phyloP scores from a whole-genome alignment of 2,329 filamentous ascomycete species.

The Elsinoe fawcettii region DNA sequence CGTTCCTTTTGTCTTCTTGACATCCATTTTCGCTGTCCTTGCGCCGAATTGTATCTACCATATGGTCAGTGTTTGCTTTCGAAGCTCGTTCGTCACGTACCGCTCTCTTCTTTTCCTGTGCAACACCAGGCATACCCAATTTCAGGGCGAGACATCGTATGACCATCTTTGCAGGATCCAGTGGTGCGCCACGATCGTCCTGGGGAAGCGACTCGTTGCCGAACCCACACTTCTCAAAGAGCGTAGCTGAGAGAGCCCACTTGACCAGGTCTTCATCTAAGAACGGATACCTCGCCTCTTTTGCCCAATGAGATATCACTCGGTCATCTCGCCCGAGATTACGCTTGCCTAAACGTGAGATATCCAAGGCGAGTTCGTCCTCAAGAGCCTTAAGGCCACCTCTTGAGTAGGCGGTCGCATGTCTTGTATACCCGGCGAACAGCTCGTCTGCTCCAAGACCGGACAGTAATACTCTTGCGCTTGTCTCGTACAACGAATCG shows the following conservation, averaged over 20 bases:
- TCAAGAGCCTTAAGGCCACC: conserved; percentile 63
- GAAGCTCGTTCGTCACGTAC: conserved; percentile 41
- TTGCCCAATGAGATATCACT: conserved; percentile 80
- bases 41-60: conserved; percentile 38
- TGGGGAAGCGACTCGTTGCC: conserved; percentile 24
- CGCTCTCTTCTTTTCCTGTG: conserved; percentile 86
- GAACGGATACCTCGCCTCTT: conserved; percentile 83
- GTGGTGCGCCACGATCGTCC: conserved; percentile 24
- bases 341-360: conserved; percentile 78
- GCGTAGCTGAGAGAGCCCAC: conserved; percentile 66
- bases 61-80: conserved; percentile 15
- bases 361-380: conserved; percentile 77
- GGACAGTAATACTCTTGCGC: conserved; percentile 77
- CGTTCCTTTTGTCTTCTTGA: conserved; percentile 42
- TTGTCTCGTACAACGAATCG: conserved; percentile 49
- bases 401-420: conserved; percentile 66
- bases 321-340: conserved; percentile 93
- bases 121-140: conserved; percentile 62
- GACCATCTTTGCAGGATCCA: conserved; percentile 75
- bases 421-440: conserved; percentile 86
- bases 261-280: conserved; percentile 80
- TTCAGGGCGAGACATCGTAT: conserved; percentile 68
- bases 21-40: conserved; percentile 42
- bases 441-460: conserved; percentile 93
- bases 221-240: conserved; percentile 86